phyloP scores from a whole-genome alignment of 2,329 filamentous ascomycete species.

The Sporothrix phasma region DNA sequence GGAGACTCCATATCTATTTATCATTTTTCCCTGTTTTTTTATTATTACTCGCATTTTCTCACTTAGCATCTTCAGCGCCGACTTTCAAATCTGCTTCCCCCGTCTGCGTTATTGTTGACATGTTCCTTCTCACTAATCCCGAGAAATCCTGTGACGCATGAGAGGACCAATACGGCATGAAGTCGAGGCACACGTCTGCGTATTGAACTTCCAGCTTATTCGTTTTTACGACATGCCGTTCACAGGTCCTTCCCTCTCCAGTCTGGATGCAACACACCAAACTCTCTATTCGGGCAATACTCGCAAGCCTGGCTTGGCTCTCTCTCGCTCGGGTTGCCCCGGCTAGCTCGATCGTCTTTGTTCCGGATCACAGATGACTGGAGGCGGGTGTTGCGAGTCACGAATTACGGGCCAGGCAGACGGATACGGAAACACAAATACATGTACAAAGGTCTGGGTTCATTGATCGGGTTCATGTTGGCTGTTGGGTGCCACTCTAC shows the following conservation, averaged over 20 bases:
- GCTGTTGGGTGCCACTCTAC: background rate
- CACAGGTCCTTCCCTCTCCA: conserved; percentile 1
- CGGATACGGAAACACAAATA: too few species aligned
- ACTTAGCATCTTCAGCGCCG: too few species aligned
- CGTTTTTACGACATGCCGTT: conserved; percentile 3
- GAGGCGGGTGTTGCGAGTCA: background rate
- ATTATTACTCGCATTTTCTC: background rate
- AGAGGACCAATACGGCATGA: too few species aligned
- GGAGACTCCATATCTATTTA: too few species aligned
- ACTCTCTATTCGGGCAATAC: background rate
- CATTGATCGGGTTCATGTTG: background rate
- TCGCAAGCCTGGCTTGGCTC: background rate
- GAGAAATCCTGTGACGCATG: too few species aligned
- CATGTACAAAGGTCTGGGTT: background rate
- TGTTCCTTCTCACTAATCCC: too few species aligned
- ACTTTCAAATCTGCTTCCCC: too few species aligned
- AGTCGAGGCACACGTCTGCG: too few species aligned
- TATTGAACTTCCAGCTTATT: background rate
- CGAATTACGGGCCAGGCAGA: background rate
- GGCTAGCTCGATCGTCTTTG: background rate
- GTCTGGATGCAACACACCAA: background rate
- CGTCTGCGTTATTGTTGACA: background rate
- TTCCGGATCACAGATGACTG: background rate
- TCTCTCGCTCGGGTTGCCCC: background rate
- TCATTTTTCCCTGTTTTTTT: background rate